Base-by-base conservation (phyloP, 441 rosid species). In the Populus tomentosa region DNA sequence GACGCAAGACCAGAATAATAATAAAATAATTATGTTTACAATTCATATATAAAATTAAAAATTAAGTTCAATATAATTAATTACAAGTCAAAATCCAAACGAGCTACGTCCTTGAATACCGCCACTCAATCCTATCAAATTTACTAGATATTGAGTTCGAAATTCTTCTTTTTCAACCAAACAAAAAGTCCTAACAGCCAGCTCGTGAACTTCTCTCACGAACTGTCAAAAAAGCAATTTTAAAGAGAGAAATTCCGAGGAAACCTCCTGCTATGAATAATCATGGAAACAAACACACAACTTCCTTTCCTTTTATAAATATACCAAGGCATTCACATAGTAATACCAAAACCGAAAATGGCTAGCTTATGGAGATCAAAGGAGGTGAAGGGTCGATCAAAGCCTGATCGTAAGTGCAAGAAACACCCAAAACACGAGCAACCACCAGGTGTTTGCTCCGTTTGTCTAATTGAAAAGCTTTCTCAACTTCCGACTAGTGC, bases 351-450 rank as follows among this genome's bases (percentile, higher is more conserved):
- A 7, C 18, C 20, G 11, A 72, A 14, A 71, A 88, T 87, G 88
- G 75, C 73, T 1, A 53, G 76, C 79, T 69, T 74, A 0, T 70
- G 77, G 74, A 74, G 67, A 72, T 63, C 84, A 7, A 82, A 81
- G 71, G 78, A 77, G 24, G 69, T 62, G 3, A 64, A 59, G n/a
- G 63, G 62, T 46, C 75, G 78, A 20, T 16, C 82, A 2, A 82
- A 67, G 76, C 77, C 79, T 0, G 82, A 69, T n/a, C 68, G 23
- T 30, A 75, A 79, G 7, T 92, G 94, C 90, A 85, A 81, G 76
- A 89, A 83, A 74, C 97, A 92, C 86, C 91, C 94, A 0, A 88
- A 87, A 79, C 94, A 92, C 83, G 68, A 72, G 74, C 94, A 92
- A 67, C 76, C 97, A 6, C 89, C 91, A 3, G 97, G 97, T 3